phyloP scores from a whole-genome alignment of 2,329 filamentous ascomycete species.

The Fusarium aywerte region DNA sequence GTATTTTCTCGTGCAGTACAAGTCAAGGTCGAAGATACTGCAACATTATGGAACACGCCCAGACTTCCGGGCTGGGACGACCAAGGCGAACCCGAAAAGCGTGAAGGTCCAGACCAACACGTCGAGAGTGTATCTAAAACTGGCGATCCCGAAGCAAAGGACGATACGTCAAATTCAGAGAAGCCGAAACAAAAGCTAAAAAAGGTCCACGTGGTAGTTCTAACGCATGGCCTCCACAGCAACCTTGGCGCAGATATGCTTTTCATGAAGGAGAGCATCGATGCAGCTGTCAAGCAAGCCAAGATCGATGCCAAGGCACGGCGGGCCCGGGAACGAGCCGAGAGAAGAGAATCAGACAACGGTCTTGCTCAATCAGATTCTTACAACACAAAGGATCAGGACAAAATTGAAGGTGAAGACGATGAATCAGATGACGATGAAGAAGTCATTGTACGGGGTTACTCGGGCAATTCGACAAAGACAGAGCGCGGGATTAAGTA shows the following conservation, averaged over 20 bases:
- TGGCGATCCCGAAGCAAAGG: constrained; percentile 46
- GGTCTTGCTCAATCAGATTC: constrained; percentile 21
- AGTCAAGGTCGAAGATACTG: constrained; percentile 87
- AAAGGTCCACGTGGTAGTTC: constrained; percentile 87
- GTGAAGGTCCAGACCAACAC: constrained; percentile 47
- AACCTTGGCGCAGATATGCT: constrained; percentile 97
- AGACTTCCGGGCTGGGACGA: constrained; percentile 75
- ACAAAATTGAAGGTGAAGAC: constrained; percentile 57
- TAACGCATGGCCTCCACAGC: constrained; percentile 95
- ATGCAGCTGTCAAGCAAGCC: constrained; percentile 80
- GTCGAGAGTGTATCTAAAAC: constrained; percentile 51
- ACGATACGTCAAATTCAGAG: constrained; percentile 33
- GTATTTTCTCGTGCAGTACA: constrained; percentile 85
- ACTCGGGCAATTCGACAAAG: constrained; percentile 86
- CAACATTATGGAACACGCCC: constrained; percentile 92
- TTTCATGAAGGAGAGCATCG: constrained; percentile 96
- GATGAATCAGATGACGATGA: constrained; percentile 71
- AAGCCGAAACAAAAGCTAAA: constrained; percentile 72
- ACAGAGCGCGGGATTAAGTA: constrained; percentile 98
- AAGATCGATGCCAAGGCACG: constrained; percentile 74
- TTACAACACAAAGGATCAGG: constrained; percentile 41
- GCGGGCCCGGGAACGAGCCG: constrained; percentile 61
- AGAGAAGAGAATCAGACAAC: constrained; percentile 28
- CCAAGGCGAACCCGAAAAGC: constrained; percentile 45
- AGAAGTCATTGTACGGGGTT: constrained; percentile 89